Conservation (phyloP, 257 asterid genomes). For the Anisodus acutangulus region DNA sequence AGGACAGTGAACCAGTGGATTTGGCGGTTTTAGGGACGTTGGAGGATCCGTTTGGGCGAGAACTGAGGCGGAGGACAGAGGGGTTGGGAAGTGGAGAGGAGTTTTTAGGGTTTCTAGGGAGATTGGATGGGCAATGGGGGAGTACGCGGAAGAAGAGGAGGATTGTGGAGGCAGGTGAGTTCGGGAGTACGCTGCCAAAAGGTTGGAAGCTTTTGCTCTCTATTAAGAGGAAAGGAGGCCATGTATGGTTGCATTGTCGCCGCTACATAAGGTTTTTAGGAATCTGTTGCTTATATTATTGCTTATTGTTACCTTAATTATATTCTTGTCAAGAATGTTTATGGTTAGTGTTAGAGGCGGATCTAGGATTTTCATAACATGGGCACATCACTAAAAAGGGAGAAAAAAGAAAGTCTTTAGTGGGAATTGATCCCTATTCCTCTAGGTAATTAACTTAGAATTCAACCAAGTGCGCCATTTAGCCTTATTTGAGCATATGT, state of each 20-base stretch:
- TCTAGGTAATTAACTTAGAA: no score
- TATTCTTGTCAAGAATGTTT: not conserved
- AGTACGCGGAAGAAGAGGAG: conserved; percentile 80
- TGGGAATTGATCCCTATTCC: no score
- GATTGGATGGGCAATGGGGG: conserved; percentile 77
- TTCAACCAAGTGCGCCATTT: no score
- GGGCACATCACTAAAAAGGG: no score
- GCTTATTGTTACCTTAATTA: not conserved
- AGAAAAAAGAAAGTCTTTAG: no score
- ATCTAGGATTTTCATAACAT: no score
- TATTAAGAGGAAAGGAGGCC: conserved; percentile 68
- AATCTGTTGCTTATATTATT: conserved; percentile 10
- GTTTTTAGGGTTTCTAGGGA: conserved; percentile 58
- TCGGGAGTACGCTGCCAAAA: conserved; percentile 67
- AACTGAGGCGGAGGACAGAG: conserved; percentile 55
- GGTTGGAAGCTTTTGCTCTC: conserved; percentile 81
- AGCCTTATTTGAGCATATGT: no score
- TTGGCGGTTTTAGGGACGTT: conserved; percentile 53
- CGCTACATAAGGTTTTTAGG: conserved; percentile 76
- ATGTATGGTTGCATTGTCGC: conserved; percentile 63
- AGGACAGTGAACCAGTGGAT: conserved; percentile 65
- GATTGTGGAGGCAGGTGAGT: conserved; percentile 70
- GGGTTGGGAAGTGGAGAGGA: conserved; percentile 59
- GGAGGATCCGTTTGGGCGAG: conserved; percentile 65
- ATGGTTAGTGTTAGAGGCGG: no score